phyloP scores from a whole-genome alignment of 1,139 yeast genomes.

The Geotrichum histeridarum region DNA sequence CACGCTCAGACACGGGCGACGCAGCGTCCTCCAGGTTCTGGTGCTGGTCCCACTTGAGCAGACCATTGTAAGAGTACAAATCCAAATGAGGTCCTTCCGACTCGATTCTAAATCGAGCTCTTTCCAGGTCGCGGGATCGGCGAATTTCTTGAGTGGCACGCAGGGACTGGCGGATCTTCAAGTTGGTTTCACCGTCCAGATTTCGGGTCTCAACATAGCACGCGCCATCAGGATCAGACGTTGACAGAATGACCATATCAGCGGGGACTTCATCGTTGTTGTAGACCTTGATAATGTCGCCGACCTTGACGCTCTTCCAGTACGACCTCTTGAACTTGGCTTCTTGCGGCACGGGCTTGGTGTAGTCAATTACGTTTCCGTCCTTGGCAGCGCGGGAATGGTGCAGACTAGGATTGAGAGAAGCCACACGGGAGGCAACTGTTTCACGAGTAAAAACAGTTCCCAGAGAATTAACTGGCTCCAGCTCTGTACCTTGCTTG shows the following conservation, averaged over 20 bases:
- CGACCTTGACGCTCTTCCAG: constrained; percentile 88
- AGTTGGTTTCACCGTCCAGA: constrained; percentile 92
- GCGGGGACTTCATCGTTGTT: constrained; percentile 93
- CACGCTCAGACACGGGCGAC: constrained; percentile 14
- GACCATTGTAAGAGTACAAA: constrained; percentile 78
- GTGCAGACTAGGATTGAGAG: constrained; percentile 14
- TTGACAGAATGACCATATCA: constrained; percentile 71
- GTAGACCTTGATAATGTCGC: constrained; percentile 79
- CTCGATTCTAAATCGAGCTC: constrained; percentile 72
- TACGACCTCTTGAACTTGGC: constrained; percentile 57
- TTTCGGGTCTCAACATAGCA: constrained; percentile 92
- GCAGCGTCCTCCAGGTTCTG: constrained; percentile 20
- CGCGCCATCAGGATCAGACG: constrained; percentile 84
- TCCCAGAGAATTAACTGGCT: constrained; percentile 21
- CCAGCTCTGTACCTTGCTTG: constrained; percentile 21
- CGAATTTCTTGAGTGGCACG: constrained; percentile 60
- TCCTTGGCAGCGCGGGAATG: constrained; percentile 17
- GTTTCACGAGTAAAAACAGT: constrained; percentile 15
- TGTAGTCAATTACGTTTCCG: constrained; percentile 37
- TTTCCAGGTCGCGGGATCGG: constrained; percentile 65
- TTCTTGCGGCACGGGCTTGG: constrained; percentile 29
- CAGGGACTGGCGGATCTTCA: constrained; percentile 71
- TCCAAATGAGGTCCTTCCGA: constrained; percentile 88
- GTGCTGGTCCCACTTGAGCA: constrained; percentile 49
- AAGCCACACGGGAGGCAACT: constrained; percentile 18